Conservation (phyloP, 139 green algal species). For the Dunaliella sp. region DNA sequence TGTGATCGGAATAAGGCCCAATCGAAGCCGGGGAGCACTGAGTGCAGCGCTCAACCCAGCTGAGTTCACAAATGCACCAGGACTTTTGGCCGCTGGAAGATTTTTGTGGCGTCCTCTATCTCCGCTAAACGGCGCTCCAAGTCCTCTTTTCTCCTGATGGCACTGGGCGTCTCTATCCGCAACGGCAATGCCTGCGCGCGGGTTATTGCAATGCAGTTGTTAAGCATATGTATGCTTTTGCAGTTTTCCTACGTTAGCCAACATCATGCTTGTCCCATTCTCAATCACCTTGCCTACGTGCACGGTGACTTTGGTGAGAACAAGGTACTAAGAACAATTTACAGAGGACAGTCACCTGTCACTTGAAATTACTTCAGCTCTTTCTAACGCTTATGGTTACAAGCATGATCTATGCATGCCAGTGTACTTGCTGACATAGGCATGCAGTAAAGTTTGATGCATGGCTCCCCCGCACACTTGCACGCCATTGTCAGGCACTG, state of each 20-base stretch:
- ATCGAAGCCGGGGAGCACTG: too few relatives aligned
- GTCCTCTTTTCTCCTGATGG: constrained; percentile 48
- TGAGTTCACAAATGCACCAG: constrained; percentile 43
- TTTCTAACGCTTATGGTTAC: background rate
- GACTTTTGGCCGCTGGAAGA: constrained; percentile 56
- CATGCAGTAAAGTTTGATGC: background rate
- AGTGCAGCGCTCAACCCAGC: too few relatives aligned
- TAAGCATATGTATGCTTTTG: too few relatives aligned
- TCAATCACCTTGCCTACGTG: too few relatives aligned
- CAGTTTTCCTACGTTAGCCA: too few relatives aligned
- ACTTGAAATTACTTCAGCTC: background rate
- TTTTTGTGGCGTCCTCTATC: constrained; percentile 57
- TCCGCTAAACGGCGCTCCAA: constrained; percentile 55
- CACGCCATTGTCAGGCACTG: background rate
- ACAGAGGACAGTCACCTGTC: background rate
- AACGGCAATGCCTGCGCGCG: constrained; percentile 48
- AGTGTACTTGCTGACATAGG: background rate
- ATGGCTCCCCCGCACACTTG: background rate
- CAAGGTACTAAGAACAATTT: background rate
- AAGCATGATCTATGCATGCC: background rate
- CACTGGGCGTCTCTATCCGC: constrained; percentile 57
- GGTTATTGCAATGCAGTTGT: too few relatives aligned
- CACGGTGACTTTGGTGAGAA: background rate
- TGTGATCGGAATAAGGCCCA: too few relatives aligned
- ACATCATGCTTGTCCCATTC: too few relatives aligned